Percentiles rank a stretch among this genome's conserved stretches.
Conservation (phyloP, 2,329 filamentous ascomycete species). For the Rachicladosporium sp. region DNA sequence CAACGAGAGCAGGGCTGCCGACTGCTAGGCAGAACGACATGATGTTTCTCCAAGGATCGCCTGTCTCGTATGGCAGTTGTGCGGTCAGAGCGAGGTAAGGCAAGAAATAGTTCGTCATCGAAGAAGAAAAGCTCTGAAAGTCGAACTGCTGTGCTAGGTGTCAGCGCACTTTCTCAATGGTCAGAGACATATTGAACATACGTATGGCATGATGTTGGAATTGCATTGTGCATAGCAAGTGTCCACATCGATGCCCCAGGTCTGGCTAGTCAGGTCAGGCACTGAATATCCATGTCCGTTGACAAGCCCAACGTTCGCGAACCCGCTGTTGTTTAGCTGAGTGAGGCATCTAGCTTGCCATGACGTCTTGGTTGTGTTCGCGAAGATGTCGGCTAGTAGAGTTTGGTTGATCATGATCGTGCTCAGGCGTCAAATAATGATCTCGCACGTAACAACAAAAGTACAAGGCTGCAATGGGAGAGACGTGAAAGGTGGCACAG, state of each 20-base stretch:
- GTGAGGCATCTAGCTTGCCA: too few relatives aligned
- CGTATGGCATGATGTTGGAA: background rate
- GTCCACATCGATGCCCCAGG: background rate
- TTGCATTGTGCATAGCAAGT: background rate
- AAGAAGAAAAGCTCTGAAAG: conserved; percentile 10
- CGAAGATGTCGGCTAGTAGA: conserved; percentile 90
- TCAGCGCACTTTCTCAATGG: background rate
- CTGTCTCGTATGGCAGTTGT: conserved; percentile 15
- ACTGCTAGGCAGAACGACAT: conserved; percentile 13
- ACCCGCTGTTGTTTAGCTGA: too few relatives aligned
- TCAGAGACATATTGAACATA: background rate
- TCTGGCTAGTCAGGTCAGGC: background rate
- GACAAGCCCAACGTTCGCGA: too few relatives aligned
- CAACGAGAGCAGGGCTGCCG: conserved; percentile 14
- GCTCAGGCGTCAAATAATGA: conserved; percentile 42
- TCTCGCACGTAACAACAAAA: too few relatives aligned
- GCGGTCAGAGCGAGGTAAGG: conserved; percentile 15
- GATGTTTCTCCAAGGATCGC: conserved; percentile 11
- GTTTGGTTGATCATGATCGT: conserved; percentile 97
- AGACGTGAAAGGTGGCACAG: too few relatives aligned
- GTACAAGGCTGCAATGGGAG: too few relatives aligned
- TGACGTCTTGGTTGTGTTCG: conserved; percentile 22
- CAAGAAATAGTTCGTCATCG: conserved; percentile 14
- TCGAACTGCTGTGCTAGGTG: conserved; percentile 8
- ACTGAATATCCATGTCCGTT: too few relatives aligned